Conservation (phyloP, 1,284 basidiomycete genomes). For the Puccinia horiana region DNA sequence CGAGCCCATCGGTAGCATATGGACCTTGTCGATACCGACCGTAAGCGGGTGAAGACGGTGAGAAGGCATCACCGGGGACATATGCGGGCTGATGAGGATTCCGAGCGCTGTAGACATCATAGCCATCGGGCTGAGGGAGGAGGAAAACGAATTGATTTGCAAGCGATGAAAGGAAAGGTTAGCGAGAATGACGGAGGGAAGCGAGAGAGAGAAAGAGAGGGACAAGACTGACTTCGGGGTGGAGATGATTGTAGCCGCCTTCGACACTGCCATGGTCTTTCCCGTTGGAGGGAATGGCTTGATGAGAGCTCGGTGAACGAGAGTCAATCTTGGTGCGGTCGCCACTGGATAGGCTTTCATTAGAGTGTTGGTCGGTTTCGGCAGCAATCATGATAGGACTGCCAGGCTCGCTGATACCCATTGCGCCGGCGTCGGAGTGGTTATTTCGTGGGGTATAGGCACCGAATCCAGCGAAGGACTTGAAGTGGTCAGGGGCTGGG, state of each 20-base stretch:
- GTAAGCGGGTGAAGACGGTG: constrained; percentile 37
- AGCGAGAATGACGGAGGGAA: background rate
- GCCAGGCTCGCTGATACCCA: constrained; percentile 40
- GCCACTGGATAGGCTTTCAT: constrained; percentile 51
- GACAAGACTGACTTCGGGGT: constrained; percentile 49
- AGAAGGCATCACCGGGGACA: constrained; percentile 21
- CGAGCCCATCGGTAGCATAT: constrained; percentile 55
- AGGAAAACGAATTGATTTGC: background rate
- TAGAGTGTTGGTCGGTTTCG: constrained; percentile 49
- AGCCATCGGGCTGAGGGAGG: constrained; percentile 27
- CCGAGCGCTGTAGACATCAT: constrained; percentile 30
- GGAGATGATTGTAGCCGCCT: constrained; percentile 47
- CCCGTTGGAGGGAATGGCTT: background rate
- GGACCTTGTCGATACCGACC: constrained; percentile 56
- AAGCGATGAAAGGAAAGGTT: background rate
- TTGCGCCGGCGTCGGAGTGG: constrained; percentile 3
- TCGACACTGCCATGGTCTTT: constrained; percentile 25
- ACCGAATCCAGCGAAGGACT: constrained; percentile 32
- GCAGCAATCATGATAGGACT: constrained; percentile 48
- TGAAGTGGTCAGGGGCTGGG: constrained; percentile 20
- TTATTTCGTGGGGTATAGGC: constrained; percentile 24
- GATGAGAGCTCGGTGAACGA: constrained; percentile 47
- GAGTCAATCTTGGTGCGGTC: constrained; percentile 52
- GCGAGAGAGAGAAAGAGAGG: constrained; percentile 48
- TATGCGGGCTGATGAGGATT: constrained; percentile 13